Percentiles rank a stretch among this genome's conserved stretches.
These are phyloP conservation scores for Pyrenula aspistea DNA, from an alignment of 495 filamentous ascomycete genomes.

Conservation along the genomic window DNA sequence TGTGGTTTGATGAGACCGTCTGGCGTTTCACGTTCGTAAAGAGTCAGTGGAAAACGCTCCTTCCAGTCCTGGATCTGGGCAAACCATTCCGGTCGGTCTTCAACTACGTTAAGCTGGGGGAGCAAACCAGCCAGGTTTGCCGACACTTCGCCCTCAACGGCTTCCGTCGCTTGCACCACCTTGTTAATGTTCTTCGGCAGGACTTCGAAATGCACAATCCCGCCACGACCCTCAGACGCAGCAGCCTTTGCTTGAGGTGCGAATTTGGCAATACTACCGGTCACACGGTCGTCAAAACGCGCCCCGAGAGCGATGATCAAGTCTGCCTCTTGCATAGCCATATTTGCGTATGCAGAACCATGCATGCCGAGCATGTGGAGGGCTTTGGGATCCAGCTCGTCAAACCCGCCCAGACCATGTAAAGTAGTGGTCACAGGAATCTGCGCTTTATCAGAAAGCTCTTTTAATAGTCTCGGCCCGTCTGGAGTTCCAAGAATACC, in stretches of 20 bases:
- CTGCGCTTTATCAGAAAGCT: conserved; percentile 42
- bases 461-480: conserved; percentile 38
- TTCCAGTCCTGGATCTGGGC: conserved; percentile 84
- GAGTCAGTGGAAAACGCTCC: conserved; percentile 61
- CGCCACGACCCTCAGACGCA: conserved; percentile 39
- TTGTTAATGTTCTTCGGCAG: conserved; percentile 56
- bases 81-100: conserved; percentile 73
- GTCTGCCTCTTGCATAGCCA: conserved; percentile 55
- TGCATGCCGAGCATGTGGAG: conserved; percentile 56
- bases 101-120: conserved; percentile 49
- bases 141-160: conserved; percentile 47
- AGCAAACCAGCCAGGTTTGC: conserved; percentile 63
- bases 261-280: conserved; percentile 38
- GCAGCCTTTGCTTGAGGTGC: conserved; percentile 46
- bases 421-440: conserved; percentile 54
- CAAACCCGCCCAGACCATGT: conserved; percentile 53
- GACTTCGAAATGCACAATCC: conserved; percentile 55
- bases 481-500: conserved; percentile 39
- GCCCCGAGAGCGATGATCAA: conserved; percentile 49
- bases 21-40: conserved; percentile 57
- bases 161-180: conserved; percentile 47
- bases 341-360: conserved; percentile 50
- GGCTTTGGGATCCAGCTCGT: conserved; percentile 44
- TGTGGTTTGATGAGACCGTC: conserved; percentile 80
- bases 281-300: conserved; percentile 52